Percentiles rank a stretch among this genome's conserved stretches.
Conservation (phyloP, 441 rosid genomes). For the Rhodomyrtus psidioides region DNA sequence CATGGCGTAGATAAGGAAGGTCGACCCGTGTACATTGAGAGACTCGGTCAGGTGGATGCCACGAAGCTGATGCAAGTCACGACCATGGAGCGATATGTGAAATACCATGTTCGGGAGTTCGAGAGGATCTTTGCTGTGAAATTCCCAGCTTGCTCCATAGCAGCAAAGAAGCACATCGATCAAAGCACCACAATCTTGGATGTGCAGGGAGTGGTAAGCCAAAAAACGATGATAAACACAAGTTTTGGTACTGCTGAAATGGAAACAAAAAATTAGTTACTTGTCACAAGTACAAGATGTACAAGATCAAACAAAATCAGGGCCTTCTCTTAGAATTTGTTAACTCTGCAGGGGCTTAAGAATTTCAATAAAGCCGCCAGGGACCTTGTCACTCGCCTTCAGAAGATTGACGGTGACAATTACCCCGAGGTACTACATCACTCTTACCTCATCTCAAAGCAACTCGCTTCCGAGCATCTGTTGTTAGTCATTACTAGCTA, state of each 20-base stretch:
- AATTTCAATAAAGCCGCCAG: slow-evolving; percentile 80
- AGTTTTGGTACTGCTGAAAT: not conserved
- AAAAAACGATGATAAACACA: not conserved
- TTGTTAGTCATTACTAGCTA: not conserved
- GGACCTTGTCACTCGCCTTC: slow-evolving; percentile 70
- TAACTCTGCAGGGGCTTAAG: slow-evolving; percentile 61
- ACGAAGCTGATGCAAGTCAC: slow-evolving; percentile 84
- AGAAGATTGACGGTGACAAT: slow-evolving; percentile 81
- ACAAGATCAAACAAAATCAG: not conserved
- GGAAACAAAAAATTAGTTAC: not conserved
- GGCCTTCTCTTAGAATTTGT: not conserved
- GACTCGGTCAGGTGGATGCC: slow-evolving; percentile 72
- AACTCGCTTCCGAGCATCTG: not conserved
- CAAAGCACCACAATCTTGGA: slow-evolving; percentile 92
- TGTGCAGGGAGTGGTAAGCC: slow-evolving; percentile 93
- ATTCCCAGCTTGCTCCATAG: slow-evolving; percentile 78
- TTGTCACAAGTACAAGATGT: not conserved
- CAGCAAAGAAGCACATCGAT: slow-evolving; percentile 75
- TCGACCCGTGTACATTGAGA: slow-evolving; percentile 76
- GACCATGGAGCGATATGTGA: slow-evolving; percentile 72
- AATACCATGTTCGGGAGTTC: slow-evolving; percentile 79
- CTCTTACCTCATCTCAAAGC: not conserved
- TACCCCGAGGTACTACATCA: slow-evolving; percentile 67
- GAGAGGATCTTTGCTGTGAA: slow-evolving; percentile 67
- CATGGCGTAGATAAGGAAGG: slow-evolving; percentile 92